These are phyloP conservation scores for Wickerhamomyces pijperi DNA, from an alignment of 805 yeast species.

Conservation along the genomic window DNA sequence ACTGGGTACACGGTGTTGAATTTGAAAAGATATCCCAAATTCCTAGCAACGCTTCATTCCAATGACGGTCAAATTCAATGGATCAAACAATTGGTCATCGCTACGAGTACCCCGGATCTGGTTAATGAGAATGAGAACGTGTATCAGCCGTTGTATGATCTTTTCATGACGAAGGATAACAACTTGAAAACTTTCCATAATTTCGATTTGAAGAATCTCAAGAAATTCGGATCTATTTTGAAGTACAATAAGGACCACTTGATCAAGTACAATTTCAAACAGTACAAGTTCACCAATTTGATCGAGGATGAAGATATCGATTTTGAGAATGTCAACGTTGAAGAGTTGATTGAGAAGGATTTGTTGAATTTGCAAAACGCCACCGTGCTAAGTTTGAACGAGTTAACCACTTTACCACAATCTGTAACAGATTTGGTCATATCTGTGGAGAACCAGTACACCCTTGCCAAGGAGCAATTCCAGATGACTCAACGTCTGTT, in stretches of 20 bases:
- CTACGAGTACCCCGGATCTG: conserved; percentile 14
- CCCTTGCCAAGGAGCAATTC: conserved; percentile 6
- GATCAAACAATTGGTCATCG: conserved; percentile 17
- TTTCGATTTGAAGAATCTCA: conserved; percentile 16
- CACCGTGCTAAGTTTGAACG: conserved; percentile 14
- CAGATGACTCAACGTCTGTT: conserved; percentile 5
- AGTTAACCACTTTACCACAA: conserved; percentile 12
- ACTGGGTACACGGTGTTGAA: conserved; percentile 16
- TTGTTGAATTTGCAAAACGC: conserved; percentile 14
- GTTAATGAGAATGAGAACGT: conserved; percentile 15
- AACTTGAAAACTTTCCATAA: conserved; percentile 15
- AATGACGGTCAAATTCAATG: conserved; percentile 15
- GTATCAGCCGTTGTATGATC: conserved; percentile 16
- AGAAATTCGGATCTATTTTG: conserved; percentile 16
- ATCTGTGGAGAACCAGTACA: conserved; percentile 14
- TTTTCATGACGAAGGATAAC: conserved; percentile 17
- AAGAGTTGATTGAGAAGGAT: conserved; percentile 11
- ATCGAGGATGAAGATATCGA: neutral
- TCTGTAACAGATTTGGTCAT: conserved; percentile 12
- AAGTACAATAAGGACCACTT: conserved; percentile 16
- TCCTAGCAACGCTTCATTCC: conserved; percentile 18
- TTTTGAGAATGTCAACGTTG: conserved; percentile 6
- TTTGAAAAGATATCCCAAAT: conserved; percentile 15
- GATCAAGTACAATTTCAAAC: conserved; percentile 16
- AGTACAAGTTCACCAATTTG: conserved; percentile 14